These are phyloP conservation scores for Monilinia fructigena DNA, from an alignment of 2,329 filamentous ascomycete genomes.

Conservation along the genomic window DNA sequence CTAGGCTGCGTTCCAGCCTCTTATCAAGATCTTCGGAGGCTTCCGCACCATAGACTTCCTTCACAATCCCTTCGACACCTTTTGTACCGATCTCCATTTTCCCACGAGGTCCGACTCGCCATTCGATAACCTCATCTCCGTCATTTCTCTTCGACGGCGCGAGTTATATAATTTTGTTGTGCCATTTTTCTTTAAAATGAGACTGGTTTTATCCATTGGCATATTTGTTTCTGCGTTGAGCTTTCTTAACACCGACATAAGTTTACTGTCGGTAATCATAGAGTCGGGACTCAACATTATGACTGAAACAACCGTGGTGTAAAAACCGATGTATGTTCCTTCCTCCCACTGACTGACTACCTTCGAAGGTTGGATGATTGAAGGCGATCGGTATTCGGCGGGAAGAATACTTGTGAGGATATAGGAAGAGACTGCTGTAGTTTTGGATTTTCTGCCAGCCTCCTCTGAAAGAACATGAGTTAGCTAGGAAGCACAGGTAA, in stretches of 20 bases:
- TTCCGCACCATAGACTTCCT: conserved; percentile 55
- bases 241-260: conserved; percentile 71
- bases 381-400: conserved; percentile 59
- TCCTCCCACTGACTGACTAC: conserved; percentile 67
- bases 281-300: conserved; percentile 70
- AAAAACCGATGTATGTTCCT: conserved; percentile 77
- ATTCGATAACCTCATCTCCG: conserved; percentile 76
- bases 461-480: conserved; percentile 26
- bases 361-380: conserved; percentile 66
- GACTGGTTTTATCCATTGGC: conserved; percentile 72
- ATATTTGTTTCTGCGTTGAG: conserved; percentile 73
- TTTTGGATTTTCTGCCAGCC: conserved; percentile 47
- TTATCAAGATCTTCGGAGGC: conserved; percentile 55
- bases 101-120: conserved; percentile 79
- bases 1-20: conserved; percentile 61
- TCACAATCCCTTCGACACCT: conserved; percentile 69
- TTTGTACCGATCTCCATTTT: conserved; percentile 80
- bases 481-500: conserved; percentile 10
- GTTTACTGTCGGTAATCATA: conserved; percentile 71
- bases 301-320: conserved; percentile 74
- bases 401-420: conserved; percentile 75
- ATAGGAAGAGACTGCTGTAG: conserved; percentile 63
- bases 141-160: conserved; percentile 65
- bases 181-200: conserved; percentile 70
- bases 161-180: conserved; percentile 80